phyloP scores from a whole-genome alignment of 176 grass and related monocot species.

The Aegilops tauschii region DNA sequence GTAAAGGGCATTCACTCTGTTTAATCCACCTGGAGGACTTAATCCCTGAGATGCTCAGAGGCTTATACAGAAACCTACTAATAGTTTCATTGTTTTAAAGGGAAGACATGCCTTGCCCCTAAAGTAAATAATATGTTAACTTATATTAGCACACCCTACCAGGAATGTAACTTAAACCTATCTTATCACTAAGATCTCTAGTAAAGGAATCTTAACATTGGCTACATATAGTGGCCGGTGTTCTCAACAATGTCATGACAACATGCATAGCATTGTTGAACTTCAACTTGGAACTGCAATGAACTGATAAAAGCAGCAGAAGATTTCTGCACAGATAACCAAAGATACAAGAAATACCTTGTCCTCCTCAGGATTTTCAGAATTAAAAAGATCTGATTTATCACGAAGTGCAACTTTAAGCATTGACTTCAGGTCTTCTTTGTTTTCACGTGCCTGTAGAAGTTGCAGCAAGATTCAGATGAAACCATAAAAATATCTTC shows the following conservation, averaged over 20 bases:
- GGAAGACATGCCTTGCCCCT: background rate
- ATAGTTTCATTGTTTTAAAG: background rate
- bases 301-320: background rate
- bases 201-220: background rate
- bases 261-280: background rate
- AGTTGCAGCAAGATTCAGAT: conserved; percentile 17
- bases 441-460: conserved; percentile 66
- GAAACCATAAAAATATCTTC: conserved; percentile 8
- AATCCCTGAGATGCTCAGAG: background rate
- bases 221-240: background rate
- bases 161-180: background rate
- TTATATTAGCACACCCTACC: background rate
- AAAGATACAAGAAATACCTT: conserved; percentile 51
- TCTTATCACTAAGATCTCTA: background rate
- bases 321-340: conserved; percentile 1
- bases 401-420: conserved; percentile 82
- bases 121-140: background rate
- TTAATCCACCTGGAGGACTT: background rate
- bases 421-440: conserved; percentile 89
- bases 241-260: background rate
- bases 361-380: conserved; percentile 83
- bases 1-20: background rate
- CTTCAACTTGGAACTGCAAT: background rate
- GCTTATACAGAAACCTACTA: background rate
- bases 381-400: conserved; percentile 98